A percentile compares a stretch with the other conserved stretches of the same genome.
Evolutionary conservation across 805 yeast species (phyloP).

Genomic region (Kazachstania martiniae): DNA sequence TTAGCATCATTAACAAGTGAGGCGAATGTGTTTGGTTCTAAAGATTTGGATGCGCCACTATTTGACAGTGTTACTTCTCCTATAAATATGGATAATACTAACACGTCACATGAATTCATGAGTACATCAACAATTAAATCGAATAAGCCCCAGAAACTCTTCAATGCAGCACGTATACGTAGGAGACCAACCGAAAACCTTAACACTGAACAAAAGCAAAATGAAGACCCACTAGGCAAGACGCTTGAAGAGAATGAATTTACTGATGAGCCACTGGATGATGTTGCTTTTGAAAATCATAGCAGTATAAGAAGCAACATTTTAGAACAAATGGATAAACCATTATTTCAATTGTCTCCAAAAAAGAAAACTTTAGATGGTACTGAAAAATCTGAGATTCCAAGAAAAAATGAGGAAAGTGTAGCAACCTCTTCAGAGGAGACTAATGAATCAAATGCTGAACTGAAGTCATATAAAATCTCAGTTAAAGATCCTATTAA

Average conservation of each 20-base stretch:
- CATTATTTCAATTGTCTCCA: conserved; percentile 16
- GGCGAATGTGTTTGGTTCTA: conserved; percentile 15
- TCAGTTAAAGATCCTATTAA: conserved; percentile 83
- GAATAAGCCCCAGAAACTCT: conserved; percentile 2
- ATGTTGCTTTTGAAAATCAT: conserved; percentile 13
- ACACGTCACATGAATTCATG: conserved; percentile 2
- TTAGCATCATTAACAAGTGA: conserved; percentile 36
- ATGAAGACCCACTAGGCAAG: conserved; percentile 26
- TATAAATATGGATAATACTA: conserved; percentile 6
- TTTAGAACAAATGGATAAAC: conserved; percentile 16
- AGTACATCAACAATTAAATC: conserved; percentile 11
- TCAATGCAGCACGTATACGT: conserved; percentile 37
- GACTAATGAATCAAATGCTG: conserved; percentile 2
- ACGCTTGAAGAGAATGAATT: conserved; percentile 23
- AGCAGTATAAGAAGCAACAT: conserved; percentile 10
- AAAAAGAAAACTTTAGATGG: conserved; percentile 6
- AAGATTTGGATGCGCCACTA: conserved; percentile 23
- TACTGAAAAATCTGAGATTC: neutral
- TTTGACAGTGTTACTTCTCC: conserved; percentile 23
- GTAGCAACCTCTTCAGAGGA: conserved; percentile 6
- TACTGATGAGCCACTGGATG: conserved; percentile 24
- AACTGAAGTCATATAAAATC: conserved; percentile 37
- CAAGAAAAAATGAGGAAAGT: neutral
- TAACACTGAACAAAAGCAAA: conserved; percentile 5
- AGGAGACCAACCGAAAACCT: conserved; percentile 21